Base-by-base conservation (phyloP, 495 filamentous ascomycete species). In the Hypoxylon rickii region DNA sequence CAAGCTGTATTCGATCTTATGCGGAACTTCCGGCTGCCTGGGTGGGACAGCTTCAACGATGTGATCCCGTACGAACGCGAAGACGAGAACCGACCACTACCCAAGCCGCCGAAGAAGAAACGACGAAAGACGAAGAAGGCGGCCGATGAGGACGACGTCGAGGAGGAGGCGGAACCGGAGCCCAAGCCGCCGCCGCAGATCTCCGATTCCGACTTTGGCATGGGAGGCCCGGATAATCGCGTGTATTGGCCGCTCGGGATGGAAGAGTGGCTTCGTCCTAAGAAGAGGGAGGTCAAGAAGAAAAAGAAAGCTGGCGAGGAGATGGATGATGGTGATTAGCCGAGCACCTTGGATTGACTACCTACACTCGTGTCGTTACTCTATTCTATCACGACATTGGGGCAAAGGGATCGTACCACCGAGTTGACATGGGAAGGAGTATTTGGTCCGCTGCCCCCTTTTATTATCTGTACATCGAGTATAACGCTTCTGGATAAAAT, bases 1-100 rank as follows among this genome's bases (percentile, higher is more conserved):
- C 94, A 97, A 70, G 92, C 94, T 0, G 92, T 96, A 0, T 96
- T 97, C 64, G 91, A 96, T 57, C 78, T 97, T 11, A 96, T 96
- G 89, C 77, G 86, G 22, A 94, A 76, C 1, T 96, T 88, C 70
- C 90, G 86, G 51, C 78, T 97, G 0, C 88, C 91, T 0, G 89
- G 88, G 2, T 86, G 86, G 66, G 80, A 93, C 3, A 75, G 73
- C 1, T 80, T 94, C 63, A 87, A 86, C 61, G 89, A 96, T 55
- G 75, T 98, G 4, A 74, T 92, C 12, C 92, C 93, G 0, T 82
- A 90, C 69, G 80, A 82, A 11, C 80, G 94, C 1, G 77, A 78
- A 0, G 93, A 96, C 58, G 92, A 96, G 62, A 92, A 92, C 50
- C 86, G 80, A 44, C 77, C 80, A 0, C 73, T 78, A 18, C 73